A percentile compares a stretch with the other conserved stretches of the same genome.
Evolutionary conservation across 2,329 filamentous ascomycete species (phyloP).

Genomic region (Aspergillus sp.): DNA sequence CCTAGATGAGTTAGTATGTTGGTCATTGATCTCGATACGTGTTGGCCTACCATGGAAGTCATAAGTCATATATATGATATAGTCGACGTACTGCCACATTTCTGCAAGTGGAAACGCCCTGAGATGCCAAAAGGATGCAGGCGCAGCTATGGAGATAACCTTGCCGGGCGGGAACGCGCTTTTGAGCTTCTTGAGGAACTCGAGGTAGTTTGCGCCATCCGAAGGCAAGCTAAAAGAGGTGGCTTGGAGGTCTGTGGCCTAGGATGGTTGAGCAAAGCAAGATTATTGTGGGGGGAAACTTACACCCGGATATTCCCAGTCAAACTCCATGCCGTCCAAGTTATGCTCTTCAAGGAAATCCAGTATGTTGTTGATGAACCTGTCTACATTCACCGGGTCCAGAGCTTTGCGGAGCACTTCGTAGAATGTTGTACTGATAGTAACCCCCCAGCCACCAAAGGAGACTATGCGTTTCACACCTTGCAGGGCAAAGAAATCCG

Average conservation of each 20-base stretch:
- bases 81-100: constrained; percentile 29
- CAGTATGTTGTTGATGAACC: constrained; percentile 37
- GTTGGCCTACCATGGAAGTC: constrained; percentile 27
- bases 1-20: not conserved
- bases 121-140: constrained; percentile 35
- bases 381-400: constrained; percentile 36
- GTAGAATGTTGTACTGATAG: constrained; percentile 37
- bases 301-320: constrained; percentile 14
- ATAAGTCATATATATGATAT: constrained; percentile 43
- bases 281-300: not conserved
- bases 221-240: constrained; percentile 27
- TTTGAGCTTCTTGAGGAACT: constrained; percentile 29
- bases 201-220: constrained; percentile 38
- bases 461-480: constrained; percentile 13
- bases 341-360: constrained; percentile 11
- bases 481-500: constrained; percentile 30
- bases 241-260: constrained; percentile 32
- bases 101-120: constrained; percentile 28
- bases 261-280: not conserved
- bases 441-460: constrained; percentile 49
- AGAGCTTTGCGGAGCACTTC: constrained; percentile 39
- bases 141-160: constrained; percentile 26
- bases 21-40: not conserved
- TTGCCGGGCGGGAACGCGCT: constrained; percentile 17
- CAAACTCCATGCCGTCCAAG: constrained; percentile 16